Evolutionary conservation across 2,329 filamentous ascomycete species (phyloP).

Genomic region (Cladophialophora exuberans): DNA sequence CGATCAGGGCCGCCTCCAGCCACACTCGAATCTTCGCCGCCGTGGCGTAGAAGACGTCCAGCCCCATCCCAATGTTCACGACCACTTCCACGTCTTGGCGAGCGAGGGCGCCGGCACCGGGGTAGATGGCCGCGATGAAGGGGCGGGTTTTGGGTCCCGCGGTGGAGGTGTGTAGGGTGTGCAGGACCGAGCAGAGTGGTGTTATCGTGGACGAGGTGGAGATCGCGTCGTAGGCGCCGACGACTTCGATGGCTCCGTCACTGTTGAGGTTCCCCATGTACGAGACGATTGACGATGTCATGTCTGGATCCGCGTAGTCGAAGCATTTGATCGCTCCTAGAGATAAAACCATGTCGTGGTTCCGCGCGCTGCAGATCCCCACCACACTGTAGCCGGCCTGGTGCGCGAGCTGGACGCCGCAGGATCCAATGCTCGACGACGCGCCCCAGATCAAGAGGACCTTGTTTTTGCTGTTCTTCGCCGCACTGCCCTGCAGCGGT

Average conservation of each 20-base stretch:
- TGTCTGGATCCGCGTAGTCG: constrained; percentile 45
- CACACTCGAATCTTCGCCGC: background rate
- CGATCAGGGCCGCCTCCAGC: background rate
- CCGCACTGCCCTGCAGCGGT: background rate
- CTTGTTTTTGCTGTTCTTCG: constrained; percentile 6
- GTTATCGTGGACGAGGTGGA: background rate
- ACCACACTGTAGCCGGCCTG: constrained; percentile 43
- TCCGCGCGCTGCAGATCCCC: constrained; percentile 39
- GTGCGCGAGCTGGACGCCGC: constrained; percentile 46
- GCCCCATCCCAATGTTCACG: background rate
- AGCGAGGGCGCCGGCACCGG: constrained; percentile 1
- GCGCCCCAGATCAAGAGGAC: constrained; percentile 48
- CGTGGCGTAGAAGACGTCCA: background rate
- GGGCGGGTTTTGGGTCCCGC: background rate
- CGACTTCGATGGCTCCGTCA: background rate
- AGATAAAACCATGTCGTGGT: constrained; percentile 36
- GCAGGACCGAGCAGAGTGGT: background rate
- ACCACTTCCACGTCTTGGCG: background rate
- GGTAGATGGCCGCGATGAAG: constrained; percentile 6
- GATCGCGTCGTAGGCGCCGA: constrained; percentile 10
- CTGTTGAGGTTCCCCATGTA: background rate
- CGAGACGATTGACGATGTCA: background rate
- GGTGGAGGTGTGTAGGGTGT: background rate
- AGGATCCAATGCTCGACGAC: constrained; percentile 46
- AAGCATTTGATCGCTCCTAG: constrained; percentile 44